Evolutionary conservation across 225 moss, liverwort and hornwort species (phyloP).

Genomic region (Polytrichum formosum): DNA sequence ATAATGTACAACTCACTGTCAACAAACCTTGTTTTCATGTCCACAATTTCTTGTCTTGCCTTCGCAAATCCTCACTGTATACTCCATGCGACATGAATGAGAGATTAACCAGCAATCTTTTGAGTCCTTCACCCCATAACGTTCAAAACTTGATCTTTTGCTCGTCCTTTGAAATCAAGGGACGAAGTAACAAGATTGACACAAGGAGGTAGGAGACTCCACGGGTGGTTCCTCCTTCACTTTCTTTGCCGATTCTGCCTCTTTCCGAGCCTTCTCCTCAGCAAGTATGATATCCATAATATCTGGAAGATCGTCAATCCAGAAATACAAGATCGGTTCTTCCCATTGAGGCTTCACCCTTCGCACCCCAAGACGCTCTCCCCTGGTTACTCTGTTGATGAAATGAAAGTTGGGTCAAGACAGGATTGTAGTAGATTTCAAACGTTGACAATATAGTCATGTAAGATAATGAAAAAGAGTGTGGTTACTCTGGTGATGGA

Average conservation of each 20-base stretch:
- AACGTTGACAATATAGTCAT: neutral
- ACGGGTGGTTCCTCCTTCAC: neutral
- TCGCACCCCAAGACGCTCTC: conserved; percentile 22
- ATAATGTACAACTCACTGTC: too few species aligned
- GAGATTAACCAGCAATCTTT: too few species aligned
- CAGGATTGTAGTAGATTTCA: neutral
- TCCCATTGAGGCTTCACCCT: conserved; percentile 47
- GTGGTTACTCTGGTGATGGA: conserved; percentile 16
- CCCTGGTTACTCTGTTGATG: conserved; percentile 23
- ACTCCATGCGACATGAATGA: too few species aligned
- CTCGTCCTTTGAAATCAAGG: too few species aligned
- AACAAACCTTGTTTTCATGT: too few species aligned
- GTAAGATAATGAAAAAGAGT: too few species aligned
- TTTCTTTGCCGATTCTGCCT: neutral
- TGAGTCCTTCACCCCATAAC: too few species aligned
- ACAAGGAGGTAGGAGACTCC: neutral
- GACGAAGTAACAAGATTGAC: neutral
- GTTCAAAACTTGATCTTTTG: too few species aligned
- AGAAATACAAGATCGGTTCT: conserved; percentile 29
- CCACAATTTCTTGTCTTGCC: too few species aligned
- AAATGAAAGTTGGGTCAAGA: neutral
- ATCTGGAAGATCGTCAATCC: conserved; percentile 22
- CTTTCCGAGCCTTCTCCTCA: conserved; percentile 17
- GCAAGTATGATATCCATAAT: conserved; percentile 27
- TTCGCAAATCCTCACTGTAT: too few species aligned